Evolutionary conservation across 1,284 basidiomycete species (phyloP).

Genomic region (Leccinum fallax): DNA sequence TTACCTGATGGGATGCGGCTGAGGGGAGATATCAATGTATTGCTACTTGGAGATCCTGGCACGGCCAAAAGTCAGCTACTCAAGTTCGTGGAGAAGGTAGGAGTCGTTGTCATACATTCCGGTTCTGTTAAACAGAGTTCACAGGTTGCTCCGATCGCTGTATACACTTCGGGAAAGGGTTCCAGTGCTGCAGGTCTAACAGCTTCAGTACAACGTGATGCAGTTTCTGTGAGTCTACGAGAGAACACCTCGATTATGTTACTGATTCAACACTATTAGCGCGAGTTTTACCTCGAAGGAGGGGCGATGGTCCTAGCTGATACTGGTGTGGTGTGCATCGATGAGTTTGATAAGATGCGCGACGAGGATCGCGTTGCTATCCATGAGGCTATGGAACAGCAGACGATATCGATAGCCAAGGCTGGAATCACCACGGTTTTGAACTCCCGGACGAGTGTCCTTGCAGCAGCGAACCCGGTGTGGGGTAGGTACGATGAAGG

Average conservation of each 20-base stretch:
- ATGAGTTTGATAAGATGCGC: slow-evolving; percentile 99
- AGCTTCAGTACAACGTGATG: slow-evolving; percentile 95
- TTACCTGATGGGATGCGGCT: slow-evolving; percentile 97
- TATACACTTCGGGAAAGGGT: slow-evolving; percentile 98
- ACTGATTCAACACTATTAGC: slow-evolving; percentile 46
- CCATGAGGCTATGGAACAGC: slow-evolving; percentile 99
- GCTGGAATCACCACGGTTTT: slow-evolving; percentile 98
- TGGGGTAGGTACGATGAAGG: slow-evolving; percentile 99
- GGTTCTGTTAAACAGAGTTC: slow-evolving; percentile 1
- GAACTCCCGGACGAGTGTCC: slow-evolving; percentile 94
- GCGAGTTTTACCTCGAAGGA: slow-evolving; percentile 98
- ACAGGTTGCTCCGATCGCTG: slow-evolving; percentile 93
- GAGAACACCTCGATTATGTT: neutral
- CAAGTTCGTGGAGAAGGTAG: slow-evolving; percentile 97
- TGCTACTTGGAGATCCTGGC: slow-evolving; percentile 95
- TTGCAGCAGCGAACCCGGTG: slow-evolving; percentile 98
- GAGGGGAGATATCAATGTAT: slow-evolving; percentile 97
- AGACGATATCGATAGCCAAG: slow-evolving; percentile 99
- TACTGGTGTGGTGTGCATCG: slow-evolving; percentile 98
- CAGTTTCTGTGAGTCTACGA: slow-evolving; percentile 71
- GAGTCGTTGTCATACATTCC: neutral
- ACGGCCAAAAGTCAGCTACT: slow-evolving; percentile 97
- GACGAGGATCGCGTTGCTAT: slow-evolving; percentile 99
- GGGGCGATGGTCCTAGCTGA: slow-evolving; percentile 99
- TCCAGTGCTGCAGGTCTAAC: slow-evolving; percentile 98